Base-by-base conservation (phyloP, 2,329 filamentous ascomycete species). In the Cordyceps cicadae region DNA sequence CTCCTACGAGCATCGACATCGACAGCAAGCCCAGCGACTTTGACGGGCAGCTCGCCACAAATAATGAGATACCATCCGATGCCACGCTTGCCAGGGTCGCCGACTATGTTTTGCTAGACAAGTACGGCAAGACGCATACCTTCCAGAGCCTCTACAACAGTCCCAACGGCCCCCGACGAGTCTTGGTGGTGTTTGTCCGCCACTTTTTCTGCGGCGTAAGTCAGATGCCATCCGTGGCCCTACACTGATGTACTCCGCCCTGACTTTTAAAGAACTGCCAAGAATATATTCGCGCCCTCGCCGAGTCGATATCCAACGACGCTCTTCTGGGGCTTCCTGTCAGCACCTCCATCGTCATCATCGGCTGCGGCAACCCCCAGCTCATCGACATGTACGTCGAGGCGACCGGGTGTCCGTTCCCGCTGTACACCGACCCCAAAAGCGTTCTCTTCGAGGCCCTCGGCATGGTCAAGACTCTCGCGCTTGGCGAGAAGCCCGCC, bases 151-250 rank as follows among this genome's bases (percentile, higher is more conserved):
- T 89, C 32, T 87, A 86, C 70, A 79, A 76, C 39, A 82, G 83
- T 4, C 76, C 71, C 52, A 81, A 81, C 59, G 76, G 77, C 3
- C 76, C 81, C 14, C 75, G 79, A 19, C 76, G 85, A 3, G 83
- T 89, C 32, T 77, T 92, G 37, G 73, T 91, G 48, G 83, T 92
- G 65, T 92, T 92, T 69, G 80, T 92, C 61, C 81, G 89, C 50
- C 88, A 92, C 74, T 92, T 92, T 73, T 91, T 89, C 78, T 92
- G 89, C 70, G 87, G 87, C 41, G 88, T 90, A 79, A 72, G 87
- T 79, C 32, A 32, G 14, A 21, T 51, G 11, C 24, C 34, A 8
- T 52, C 26, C 26, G 17, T 15, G 6, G 12, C 11, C 43, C 43
- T 46, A 19, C n/a, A n/a, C 9, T 7, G 6, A 19, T 46, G 7